Conservation (phyloP, 306 rosid genomes). For the Herpetospermum pedunculosum region DNA sequence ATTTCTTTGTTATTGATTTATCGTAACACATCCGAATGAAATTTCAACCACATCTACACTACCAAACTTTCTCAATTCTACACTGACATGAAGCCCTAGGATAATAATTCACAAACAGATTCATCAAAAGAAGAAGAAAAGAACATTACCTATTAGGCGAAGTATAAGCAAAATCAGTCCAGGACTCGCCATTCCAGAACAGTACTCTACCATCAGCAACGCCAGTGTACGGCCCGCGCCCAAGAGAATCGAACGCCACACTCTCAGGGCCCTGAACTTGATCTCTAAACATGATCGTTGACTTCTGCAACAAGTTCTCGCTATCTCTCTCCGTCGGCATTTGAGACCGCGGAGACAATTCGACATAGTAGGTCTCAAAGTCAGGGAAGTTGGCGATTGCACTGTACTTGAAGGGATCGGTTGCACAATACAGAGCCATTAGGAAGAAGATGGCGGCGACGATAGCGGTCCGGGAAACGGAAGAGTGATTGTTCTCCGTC, state of each 20-base stretch:
- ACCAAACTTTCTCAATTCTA: not conserved
- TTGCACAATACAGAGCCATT: conserved; percentile 60
- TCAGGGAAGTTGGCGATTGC: conserved; percentile 49
- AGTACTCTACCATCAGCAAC: conserved; percentile 79
- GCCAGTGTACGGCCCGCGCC: conserved; percentile 91
- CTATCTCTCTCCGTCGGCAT: conserved; percentile 44
- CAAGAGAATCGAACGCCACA: conserved; percentile 63
- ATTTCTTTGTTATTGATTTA: too few relatives aligned
- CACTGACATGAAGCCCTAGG: not conserved
- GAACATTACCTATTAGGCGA: conserved; percentile 54
- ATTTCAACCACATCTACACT: not conserved
- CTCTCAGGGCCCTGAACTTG: conserved; percentile 90
- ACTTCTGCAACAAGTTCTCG: conserved; percentile 56
- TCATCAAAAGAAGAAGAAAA: not conserved
- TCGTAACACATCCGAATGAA: not conserved
- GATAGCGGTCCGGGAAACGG: conserved; percentile 18
- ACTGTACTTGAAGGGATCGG: conserved; percentile 66
- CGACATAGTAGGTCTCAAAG: conserved; percentile 28
- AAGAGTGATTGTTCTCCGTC: not conserved
- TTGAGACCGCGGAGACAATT: conserved; percentile 47
- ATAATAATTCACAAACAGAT: not conserved
- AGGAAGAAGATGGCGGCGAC: conserved; percentile 27
- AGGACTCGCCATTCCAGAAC: conserved; percentile 61
- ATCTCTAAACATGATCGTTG: conserved; percentile 63
- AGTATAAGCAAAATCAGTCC: conserved; percentile 70